Evolutionary conservation across 2,329 filamentous ascomycete genomes (phyloP).

Genomic region (Colletotrichum musae): DNA sequence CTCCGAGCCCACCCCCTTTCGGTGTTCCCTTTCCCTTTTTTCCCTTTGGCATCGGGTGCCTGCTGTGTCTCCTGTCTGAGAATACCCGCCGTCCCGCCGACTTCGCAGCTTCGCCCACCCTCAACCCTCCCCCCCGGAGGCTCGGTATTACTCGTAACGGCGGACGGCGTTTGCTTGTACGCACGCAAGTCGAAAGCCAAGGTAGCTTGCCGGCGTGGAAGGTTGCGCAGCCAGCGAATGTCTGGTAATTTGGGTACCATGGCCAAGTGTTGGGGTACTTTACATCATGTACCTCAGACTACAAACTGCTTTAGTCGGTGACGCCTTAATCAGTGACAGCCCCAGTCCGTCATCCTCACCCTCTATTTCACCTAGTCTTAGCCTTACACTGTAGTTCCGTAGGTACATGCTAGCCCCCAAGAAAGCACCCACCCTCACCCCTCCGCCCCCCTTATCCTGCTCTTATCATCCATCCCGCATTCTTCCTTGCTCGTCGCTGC

Average conservation of each 20-base stretch:
- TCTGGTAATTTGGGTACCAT: slow-evolving; percentile 17
- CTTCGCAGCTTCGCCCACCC: slow-evolving; percentile 21
- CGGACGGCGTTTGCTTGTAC: slow-evolving; percentile 21
- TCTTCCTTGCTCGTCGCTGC: slow-evolving; percentile 37
- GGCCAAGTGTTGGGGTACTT: slow-evolving; percentile 26
- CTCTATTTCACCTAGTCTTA: slow-evolving; percentile 17
- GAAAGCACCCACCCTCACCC: slow-evolving; percentile 8
- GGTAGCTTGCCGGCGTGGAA: slow-evolving; percentile 10
- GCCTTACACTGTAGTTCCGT: neutral
- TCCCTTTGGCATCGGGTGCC: neutral
- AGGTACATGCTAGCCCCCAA: slow-evolving; percentile 6
- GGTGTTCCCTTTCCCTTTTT: slow-evolving; percentile 4
- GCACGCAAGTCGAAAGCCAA: neutral
- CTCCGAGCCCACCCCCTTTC: slow-evolving; percentile 13
- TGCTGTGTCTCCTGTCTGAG: slow-evolving; percentile 17
- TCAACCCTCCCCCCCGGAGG: neutral
- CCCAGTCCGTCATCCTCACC: slow-evolving; percentile 39
- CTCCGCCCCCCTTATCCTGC: slow-evolving; percentile 30
- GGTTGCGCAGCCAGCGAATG: neutral
- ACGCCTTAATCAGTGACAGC: slow-evolving; percentile 41
- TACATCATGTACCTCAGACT: slow-evolving; percentile 13
- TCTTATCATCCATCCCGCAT: slow-evolving; percentile 40
- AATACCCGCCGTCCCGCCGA: slow-evolving; percentile 26
- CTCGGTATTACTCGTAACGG: slow-evolving; percentile 38
- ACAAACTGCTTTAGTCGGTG: slow-evolving; percentile 29